Evolutionary conservation across 1,139 yeast genomes (phyloP).

Genomic region (Blastobotrys malaysiensis): DNA sequence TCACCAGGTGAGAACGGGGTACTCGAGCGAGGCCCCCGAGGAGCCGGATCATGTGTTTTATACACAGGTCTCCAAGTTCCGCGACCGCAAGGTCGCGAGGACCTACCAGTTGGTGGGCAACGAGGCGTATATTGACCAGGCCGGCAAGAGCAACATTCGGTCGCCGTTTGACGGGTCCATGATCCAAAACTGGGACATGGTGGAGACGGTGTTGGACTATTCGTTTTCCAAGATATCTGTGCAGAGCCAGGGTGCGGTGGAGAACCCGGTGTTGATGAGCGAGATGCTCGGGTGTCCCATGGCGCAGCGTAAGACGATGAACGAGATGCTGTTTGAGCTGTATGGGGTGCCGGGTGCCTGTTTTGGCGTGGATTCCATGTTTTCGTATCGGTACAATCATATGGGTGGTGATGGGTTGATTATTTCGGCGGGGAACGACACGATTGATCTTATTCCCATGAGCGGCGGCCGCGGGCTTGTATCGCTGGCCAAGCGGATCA

Average conservation of each 20-base stretch:
- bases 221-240: constrained; percentile 69
- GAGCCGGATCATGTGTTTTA: constrained; percentile 67
- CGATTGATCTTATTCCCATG: constrained; percentile 81
- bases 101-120: constrained; percentile 75
- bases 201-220: constrained; percentile 79
- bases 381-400: constrained; percentile 52
- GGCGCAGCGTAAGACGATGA: constrained; percentile 66
- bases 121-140: constrained; percentile 68
- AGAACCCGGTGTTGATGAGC: constrained; percentile 77
- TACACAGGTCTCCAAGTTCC: constrained; percentile 60
- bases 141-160: constrained; percentile 61
- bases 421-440: constrained; percentile 75
- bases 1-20: constrained; percentile 64
- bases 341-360: constrained; percentile 69
- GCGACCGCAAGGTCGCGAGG: constrained; percentile 67
- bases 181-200: constrained; percentile 87
- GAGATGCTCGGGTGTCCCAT: constrained; percentile 70
- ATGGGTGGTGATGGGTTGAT: constrained; percentile 52
- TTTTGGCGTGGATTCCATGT: constrained; percentile 77
- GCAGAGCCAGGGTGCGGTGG: constrained; percentile 48
- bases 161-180: constrained; percentile 85
- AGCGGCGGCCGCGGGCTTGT: constrained; percentile 59
- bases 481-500: constrained; percentile 70
- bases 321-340: constrained; percentile 77
- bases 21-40: constrained; percentile 39